Evolutionary conservation across 768 basidiomycete species (phyloP).

Genomic region (Mycena maculata): DNA sequence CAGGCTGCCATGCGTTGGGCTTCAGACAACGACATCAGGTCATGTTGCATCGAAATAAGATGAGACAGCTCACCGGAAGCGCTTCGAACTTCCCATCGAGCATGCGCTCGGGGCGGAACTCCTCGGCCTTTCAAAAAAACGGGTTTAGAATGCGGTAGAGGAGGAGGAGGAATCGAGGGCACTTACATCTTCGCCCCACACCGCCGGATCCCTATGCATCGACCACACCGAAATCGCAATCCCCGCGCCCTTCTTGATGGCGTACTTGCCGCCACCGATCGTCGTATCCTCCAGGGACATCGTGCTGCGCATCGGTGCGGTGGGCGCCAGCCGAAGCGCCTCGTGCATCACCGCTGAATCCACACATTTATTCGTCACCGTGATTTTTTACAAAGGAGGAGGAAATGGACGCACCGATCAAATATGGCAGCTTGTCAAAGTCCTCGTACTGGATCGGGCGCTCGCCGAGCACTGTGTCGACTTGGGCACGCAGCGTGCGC

Average conservation of each 20-base stretch:
- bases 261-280: constrained; percentile 54
- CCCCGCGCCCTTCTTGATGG: constrained; percentile 43
- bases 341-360: constrained; percentile 49
- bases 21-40: no score
- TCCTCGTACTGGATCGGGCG: constrained; percentile 51
- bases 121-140: constrained; percentile 52
- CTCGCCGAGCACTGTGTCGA: constrained; percentile 58
- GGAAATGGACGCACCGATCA: constrained; percentile 43
- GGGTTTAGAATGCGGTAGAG: background rate
- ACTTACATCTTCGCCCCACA: constrained; percentile 62
- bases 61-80: constrained; percentile 43
- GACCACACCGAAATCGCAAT: constrained; percentile 42
- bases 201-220: constrained; percentile 53
- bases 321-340: constrained; percentile 50
- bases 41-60: background rate
- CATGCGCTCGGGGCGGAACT: constrained; percentile 60
- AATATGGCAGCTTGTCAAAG: constrained; percentile 55
- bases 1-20: constrained; percentile 59
- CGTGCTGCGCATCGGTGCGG: constrained; percentile 50
- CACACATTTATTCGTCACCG: background rate
- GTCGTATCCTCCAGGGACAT: constrained; percentile 49
- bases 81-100: constrained; percentile 59
- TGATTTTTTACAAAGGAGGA: no score
- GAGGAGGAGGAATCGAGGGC: background rate
- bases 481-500: constrained; percentile 57